phyloP scores from a whole-genome alignment of 441 rosid genomes.

The Oxalis stricta region DNA sequence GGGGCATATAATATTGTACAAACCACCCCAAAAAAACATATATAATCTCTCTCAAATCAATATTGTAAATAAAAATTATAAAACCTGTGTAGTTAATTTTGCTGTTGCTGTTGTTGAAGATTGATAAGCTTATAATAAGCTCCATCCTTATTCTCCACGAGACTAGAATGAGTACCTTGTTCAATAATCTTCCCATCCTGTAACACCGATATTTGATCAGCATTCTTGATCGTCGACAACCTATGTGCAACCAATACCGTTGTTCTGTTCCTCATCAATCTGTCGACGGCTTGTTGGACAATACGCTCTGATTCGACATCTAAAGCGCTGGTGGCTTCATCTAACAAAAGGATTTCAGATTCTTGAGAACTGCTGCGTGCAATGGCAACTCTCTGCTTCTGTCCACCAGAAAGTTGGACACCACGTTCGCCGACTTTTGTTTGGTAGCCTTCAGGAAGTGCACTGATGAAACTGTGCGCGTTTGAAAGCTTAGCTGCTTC shows the following conservation, averaged over 20 bases:
- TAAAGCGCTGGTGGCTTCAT: constrained; percentile 85
- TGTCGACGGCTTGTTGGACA: constrained; percentile 80
- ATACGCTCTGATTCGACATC: constrained; percentile 69
- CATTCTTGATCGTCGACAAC: constrained; percentile 73
- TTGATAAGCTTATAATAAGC: constrained; percentile 66
- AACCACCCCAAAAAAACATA: background rate
- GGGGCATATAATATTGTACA: background rate
- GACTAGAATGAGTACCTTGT: constrained; percentile 67
- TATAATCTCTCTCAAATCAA: background rate
- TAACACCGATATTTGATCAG: constrained; percentile 65
- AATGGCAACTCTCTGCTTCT: constrained; percentile 75
- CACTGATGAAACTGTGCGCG: constrained; percentile 66
- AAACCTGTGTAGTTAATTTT: background rate
- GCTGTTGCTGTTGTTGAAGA: constrained; percentile 59
- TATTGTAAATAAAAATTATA: too few species aligned
- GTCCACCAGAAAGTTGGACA: constrained; percentile 80
- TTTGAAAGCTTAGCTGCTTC: constrained; percentile 76
- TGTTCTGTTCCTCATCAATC: constrained; percentile 67
- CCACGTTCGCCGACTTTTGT: constrained; percentile 89
- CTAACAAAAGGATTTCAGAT: constrained; percentile 67
- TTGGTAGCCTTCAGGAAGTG: constrained; percentile 72
- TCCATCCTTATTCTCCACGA: constrained; percentile 51
- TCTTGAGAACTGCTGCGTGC: constrained; percentile 80
- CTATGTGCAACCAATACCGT: constrained; percentile 89
- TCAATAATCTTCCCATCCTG: constrained; percentile 65